phyloP scores from a whole-genome alignment of 2,329 filamentous ascomycete species.

The Shiraia sp. region DNA sequence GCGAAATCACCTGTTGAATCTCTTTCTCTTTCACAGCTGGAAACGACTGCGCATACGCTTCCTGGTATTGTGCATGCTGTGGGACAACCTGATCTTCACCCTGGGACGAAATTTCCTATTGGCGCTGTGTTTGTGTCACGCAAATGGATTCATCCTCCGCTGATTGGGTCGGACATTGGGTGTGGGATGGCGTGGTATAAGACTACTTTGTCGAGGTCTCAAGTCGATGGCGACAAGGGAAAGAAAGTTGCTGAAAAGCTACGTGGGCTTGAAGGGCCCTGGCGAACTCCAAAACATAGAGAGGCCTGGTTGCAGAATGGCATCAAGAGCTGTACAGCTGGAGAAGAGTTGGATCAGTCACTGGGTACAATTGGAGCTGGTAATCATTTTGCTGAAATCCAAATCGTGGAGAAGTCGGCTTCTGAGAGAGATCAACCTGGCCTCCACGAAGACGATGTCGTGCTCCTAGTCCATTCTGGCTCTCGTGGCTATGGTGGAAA shows the following conservation, averaged over 20 bases:
- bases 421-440: conserved; percentile 7
- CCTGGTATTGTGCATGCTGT: conserved; percentile 41
- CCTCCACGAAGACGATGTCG: conserved; percentile 34
- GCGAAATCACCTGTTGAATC: conserved; percentile 33
- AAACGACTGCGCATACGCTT: conserved; percentile 34
- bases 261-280: conserved; percentile 42
- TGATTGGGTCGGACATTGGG: conserved; percentile 47
- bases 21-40: conserved; percentile 35
- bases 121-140: conserved; percentile 42
- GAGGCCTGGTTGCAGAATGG: conserved; percentile 34
- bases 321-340: conserved; percentile 24
- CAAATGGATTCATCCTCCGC: conserved; percentile 43
- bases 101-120: conserved; percentile 44
- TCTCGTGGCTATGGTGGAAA: conserved; percentile 42
- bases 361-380: conserved; percentile 46
- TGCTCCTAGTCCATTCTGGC: conserved; percentile 45
- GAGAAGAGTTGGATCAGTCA: conserved; percentile 35
- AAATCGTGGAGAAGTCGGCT: conserved; percentile 39
- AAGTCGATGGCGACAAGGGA: conserved; percentile 40
- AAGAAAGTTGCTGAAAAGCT: conserved; percentile 42
- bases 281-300: conserved; percentile 29
- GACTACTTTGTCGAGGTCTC: conserved; percentile 31
- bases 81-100: conserved; percentile 44
- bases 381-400: conserved; percentile 46
- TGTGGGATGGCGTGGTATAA: conserved; percentile 48